phyloP scores from a whole-genome alignment of 139 green algal genomes.

The Micromonas commoda region DNA sequence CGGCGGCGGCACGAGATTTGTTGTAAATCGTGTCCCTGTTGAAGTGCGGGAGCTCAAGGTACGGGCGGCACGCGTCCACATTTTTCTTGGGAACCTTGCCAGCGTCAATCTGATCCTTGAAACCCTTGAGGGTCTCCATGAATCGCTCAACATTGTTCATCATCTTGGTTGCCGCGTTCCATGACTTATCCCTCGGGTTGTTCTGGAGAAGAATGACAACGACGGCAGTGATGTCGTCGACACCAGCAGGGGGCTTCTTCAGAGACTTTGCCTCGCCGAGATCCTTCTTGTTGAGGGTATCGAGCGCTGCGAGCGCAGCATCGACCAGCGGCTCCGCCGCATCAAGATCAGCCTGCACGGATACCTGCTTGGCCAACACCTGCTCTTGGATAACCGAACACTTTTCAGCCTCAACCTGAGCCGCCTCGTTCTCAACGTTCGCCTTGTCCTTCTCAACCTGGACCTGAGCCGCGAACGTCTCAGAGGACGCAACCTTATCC shows the following conservation, averaged over 20 bases:
- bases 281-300: constrained; percentile 86
- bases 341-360: constrained; percentile 70
- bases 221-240: constrained; percentile 83
- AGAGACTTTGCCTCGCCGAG: constrained; percentile 75
- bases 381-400: constrained; percentile 68
- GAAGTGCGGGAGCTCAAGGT: constrained; percentile 77
- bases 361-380: constrained; percentile 70
- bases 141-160: constrained; percentile 90
- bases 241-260: constrained; percentile 75
- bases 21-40: constrained; percentile 73
- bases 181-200: constrained; percentile 82
- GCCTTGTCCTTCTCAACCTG: constrained; percentile 83
- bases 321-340: constrained; percentile 75
- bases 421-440: constrained; percentile 68
- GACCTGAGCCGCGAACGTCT: constrained; percentile 73
- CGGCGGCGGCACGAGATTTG: constrained; percentile 78
- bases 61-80: constrained; percentile 65
- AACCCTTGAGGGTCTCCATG: constrained; percentile 72
- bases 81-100: constrained; percentile 65
- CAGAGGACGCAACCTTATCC: constrained; percentile 71
- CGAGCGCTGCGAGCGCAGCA: constrained; percentile 70
- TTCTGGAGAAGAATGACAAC: constrained; percentile 76
- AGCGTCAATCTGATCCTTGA: constrained; percentile 79
- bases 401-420: constrained; percentile 73
- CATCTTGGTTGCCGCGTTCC: constrained; percentile 68